Evolutionary conservation across 306 rosid species (phyloP), one percentile per base, ranked within the genome.

Genomic region (Trichosanthes truncata): DNA sequence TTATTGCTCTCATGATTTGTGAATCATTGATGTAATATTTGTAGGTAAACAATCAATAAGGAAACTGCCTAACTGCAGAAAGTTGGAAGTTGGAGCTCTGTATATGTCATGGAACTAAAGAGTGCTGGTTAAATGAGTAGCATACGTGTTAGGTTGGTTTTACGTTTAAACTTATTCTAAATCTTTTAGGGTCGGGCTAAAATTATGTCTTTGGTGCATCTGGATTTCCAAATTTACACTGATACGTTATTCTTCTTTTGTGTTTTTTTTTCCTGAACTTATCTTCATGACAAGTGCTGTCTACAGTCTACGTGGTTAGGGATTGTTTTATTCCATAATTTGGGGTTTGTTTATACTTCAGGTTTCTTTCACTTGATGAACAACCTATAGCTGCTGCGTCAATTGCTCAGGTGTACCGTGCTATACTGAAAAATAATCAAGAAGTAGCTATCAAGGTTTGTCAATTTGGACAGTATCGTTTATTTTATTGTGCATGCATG

Each of bases 361-460:
- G 98, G 82, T 88, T 94, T 92, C 66, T 85, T 83, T 92, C 94
- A n/a, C 62, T 94, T 76, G 89, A 89, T 85, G 94, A 94, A 79
- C 85, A 83, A 62, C 96, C 98, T 51, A 77, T 90, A 69, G 98
- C 97, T 56, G 96, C 98, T 78, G 97, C 98, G 36, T 94, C 98
- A 78, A 89, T 94, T 86, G 97, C 97, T 81, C 98, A 94, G 85
- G 98, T 94, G 57, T 96, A 94, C 83, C 88, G 18, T 77, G 98
- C 90, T 33, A 86, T 90, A 76, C 80, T 89, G 81, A 94, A 85
- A 81, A 86, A 82, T 80, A 87, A 87, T 78, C 88, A 89, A 78
- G 93, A 88, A 87, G 97, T 90, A 31, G 98, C 96, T 78, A 82
- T 94, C 84, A 94, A 94, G 98, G 98, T 93, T 87, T 79, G 96